A percentile compares a stretch with the other conserved stretches of the same genome.
Conservation (phyloP, 495 filamentous ascomycete species). For the Pseudoneurospora amorphoporcata region DNA sequence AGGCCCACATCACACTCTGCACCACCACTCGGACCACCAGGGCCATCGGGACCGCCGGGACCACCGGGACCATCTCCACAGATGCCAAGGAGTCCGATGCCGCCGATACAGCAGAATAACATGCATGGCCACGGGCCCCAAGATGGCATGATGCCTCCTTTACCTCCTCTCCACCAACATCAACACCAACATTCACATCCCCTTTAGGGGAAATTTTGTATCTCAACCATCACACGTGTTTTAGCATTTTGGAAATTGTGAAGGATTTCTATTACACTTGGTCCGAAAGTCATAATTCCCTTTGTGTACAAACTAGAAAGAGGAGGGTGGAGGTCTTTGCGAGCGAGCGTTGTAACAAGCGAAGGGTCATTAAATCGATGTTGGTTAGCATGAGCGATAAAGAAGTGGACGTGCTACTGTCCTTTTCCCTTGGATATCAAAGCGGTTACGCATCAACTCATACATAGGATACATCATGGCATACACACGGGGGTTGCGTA, state of each 20-base stretch:
- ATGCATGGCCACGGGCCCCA: not conserved
- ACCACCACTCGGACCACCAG: not conserved
- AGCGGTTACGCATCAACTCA: not conserved
- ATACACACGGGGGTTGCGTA: not conserved
- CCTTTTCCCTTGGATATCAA: not conserved
- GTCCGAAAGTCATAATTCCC: not conserved
- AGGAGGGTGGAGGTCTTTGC: not conserved
- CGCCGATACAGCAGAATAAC: not conserved
- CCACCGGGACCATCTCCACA: not conserved
- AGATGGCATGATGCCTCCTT: constrained; percentile 3
- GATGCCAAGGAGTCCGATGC: not conserved
- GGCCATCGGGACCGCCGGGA: not conserved
- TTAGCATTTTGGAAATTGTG: not conserved
- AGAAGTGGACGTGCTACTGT: not conserved
- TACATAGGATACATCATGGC: not conserved
- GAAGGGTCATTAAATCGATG: not conserved
- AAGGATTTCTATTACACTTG: not conserved
- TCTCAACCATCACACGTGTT: not conserved
- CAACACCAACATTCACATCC: not conserved
- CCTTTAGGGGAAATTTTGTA: not conserved
- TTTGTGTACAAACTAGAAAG: not conserved
- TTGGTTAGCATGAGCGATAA: not conserved
- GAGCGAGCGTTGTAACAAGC: not conserved
- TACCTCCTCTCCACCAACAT: constrained; percentile 15
- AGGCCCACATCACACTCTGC: not conserved